Percentiles rank a stretch among this genome's conserved stretches.
These are phyloP conservation scores for Licmophora abbreviata DNA, from an alignment of 108 stramenopile genomes.

Conservation along the genomic window DNA sequence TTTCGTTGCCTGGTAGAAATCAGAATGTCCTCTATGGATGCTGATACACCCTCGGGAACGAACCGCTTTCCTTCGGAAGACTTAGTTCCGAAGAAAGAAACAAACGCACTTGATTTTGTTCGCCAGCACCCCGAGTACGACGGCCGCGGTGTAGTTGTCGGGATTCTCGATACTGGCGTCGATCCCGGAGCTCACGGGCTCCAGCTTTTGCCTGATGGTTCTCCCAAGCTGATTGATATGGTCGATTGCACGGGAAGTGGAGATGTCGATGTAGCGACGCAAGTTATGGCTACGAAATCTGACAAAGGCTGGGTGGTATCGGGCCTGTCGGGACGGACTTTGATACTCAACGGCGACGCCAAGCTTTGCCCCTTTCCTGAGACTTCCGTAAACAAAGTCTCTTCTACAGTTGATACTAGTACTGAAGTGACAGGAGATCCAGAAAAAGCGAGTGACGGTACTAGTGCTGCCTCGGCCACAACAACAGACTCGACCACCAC, in stretches of 20 bases:
- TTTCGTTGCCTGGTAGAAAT: too few species aligned
- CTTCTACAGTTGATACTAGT: neutral
- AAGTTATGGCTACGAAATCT: slow-evolving; percentile 9
- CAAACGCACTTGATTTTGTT: slow-evolving; percentile 26
- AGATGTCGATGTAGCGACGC: slow-evolving; percentile 63
- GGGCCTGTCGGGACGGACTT: slow-evolving; percentile 39
- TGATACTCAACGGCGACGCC: slow-evolving; percentile 25
- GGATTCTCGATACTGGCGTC: slow-evolving; percentile 87
- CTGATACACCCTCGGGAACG: too few species aligned
- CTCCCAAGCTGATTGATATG: slow-evolving; percentile 73
- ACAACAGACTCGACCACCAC: neutral
- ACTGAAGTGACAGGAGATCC: slow-evolving; percentile 1
- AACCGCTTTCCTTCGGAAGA: slow-evolving; percentile 24
- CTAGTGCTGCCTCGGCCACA: neutral
- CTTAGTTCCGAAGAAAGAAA: slow-evolving; percentile 54
- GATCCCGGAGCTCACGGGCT: slow-evolving; percentile 62
- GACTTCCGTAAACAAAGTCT: neutral
- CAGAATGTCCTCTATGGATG: too few species aligned
- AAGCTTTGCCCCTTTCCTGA: slow-evolving; percentile 12
- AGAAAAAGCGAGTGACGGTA: neutral
- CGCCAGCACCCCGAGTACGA: slow-evolving; percentile 45
- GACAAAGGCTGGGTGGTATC: slow-evolving; percentile 11
- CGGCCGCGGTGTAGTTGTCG: slow-evolving; percentile 74
- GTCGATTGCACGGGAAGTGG: slow-evolving; percentile 89
- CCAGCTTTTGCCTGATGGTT: slow-evolving; percentile 40